Conservation (phyloP, 2,329 filamentous ascomycete species). For the Lachnellula subtilissima region DNA sequence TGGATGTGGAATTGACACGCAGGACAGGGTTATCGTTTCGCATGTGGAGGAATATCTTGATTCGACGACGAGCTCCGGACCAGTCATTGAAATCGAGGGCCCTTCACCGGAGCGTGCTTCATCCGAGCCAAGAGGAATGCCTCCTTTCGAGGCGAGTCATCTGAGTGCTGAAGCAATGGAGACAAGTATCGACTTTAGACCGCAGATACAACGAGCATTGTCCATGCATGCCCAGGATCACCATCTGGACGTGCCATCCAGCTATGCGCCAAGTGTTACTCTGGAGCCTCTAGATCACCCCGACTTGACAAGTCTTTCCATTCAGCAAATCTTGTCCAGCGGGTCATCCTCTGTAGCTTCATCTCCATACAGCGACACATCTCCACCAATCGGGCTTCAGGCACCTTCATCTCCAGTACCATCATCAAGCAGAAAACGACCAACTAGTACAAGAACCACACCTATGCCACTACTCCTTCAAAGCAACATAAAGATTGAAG, state of each 20-base stretch:
- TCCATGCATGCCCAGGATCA: conserved; percentile 1
- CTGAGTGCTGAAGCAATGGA: background rate
- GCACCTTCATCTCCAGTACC: conserved; percentile 9
- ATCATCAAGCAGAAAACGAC: conserved; percentile 15
- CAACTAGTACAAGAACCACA: conserved; percentile 15
- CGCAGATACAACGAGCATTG: background rate
- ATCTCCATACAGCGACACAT: background rate
- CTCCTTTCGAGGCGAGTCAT: background rate
- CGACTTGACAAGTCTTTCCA: background rate
- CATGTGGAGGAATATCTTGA: conserved; percentile 25
- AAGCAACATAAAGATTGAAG: conserved; percentile 26
- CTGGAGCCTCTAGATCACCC: background rate
- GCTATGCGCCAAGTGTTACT: conserved; percentile 2
- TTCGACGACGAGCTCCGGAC: conserved; percentile 4
- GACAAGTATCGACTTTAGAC: background rate
- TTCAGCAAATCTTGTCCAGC: background rate
- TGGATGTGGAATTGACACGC: conserved; percentile 17
- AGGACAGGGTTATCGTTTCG: conserved; percentile 14
- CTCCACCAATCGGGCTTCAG: conserved; percentile 3
- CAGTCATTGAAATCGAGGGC: background rate
- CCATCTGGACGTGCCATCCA: conserved; percentile 7
- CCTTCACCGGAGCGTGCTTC: background rate
- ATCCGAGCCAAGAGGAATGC: background rate
- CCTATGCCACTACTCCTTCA: conserved; percentile 20
- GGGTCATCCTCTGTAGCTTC: conserved; percentile 1